These are phyloP conservation scores for Entomortierella beljakovae DNA, from an alignment of 192 early-diverging fungal species.

Conservation along the genomic window DNA sequence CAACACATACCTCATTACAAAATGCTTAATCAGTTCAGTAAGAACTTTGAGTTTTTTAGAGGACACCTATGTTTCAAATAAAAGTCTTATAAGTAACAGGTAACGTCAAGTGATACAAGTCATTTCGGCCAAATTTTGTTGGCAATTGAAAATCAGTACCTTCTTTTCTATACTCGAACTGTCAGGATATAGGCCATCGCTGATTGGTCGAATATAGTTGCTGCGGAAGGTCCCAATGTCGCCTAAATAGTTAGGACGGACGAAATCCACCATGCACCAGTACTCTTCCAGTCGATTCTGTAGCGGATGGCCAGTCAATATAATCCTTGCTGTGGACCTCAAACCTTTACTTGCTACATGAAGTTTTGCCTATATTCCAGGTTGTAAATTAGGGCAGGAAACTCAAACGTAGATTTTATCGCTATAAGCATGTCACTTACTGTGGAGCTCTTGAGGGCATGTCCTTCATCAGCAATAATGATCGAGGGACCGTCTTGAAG, in stretches of 20 bases:
- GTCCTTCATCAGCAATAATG: slow-evolving; percentile 86
- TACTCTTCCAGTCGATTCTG: slow-evolving; percentile 89
- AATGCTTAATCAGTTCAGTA: slow-evolving; percentile 70
- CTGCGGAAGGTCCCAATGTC: slow-evolving; percentile 60
- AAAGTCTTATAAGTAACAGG: background rate
- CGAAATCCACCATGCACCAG: slow-evolving; percentile 84
- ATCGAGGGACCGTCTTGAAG: slow-evolving; percentile 77
- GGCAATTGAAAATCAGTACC: slow-evolving; percentile 13
- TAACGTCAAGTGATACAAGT: background rate
- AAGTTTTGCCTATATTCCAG: slow-evolving; percentile 36
- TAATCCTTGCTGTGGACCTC: slow-evolving; percentile 69
- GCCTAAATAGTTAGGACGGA: slow-evolving; percentile 72
- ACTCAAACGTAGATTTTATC: too few species aligned
- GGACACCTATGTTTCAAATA: slow-evolving; percentile 8
- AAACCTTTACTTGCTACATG: slow-evolving; percentile 49
- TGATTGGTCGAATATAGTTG: slow-evolving; percentile 71
- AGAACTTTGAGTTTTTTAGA: slow-evolving; percentile 66
- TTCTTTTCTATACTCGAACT: slow-evolving; percentile 44
- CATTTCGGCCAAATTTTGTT: too few species aligned
- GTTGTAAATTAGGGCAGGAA: background rate
- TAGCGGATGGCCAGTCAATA: slow-evolving; percentile 86
- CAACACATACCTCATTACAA: slow-evolving; percentile 63
- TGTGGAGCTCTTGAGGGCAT: slow-evolving; percentile 72
- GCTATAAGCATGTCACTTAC: slow-evolving; percentile 7
- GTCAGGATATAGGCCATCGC: slow-evolving; percentile 68